phyloP scores from a whole-genome alignment of 2,329 filamentous ascomycete genomes.

The Sphaerostilbella broomeana region DNA sequence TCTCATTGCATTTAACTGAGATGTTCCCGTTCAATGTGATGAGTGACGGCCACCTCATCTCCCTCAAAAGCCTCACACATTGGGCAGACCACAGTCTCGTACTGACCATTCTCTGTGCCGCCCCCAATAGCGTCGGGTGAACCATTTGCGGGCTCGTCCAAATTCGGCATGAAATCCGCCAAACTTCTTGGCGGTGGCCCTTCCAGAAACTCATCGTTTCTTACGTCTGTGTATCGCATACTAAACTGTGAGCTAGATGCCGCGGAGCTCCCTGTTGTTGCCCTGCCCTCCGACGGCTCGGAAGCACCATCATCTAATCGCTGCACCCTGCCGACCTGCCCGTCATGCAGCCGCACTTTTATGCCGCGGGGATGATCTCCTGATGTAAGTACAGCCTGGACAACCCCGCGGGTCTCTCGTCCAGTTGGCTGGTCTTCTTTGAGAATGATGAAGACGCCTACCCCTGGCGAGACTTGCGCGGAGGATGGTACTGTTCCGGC shows the following conservation, averaged over 20 bases:
- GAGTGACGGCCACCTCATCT: conserved; percentile 59
- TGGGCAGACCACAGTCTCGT: conserved; percentile 44
- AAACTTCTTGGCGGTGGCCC: conserved; percentile 34
- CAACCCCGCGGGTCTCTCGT: conserved; percentile 58
- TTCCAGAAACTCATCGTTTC: conserved; percentile 29
- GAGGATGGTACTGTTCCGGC: conserved; percentile 39
- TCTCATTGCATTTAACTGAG: conserved; percentile 19
- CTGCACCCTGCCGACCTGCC: conserved; percentile 69
- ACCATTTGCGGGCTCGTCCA: neutral
- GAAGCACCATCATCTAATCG: conserved; percentile 36
- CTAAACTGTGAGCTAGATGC: conserved; percentile 21
- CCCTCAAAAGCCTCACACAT: conserved; percentile 62
- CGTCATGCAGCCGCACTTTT: conserved; percentile 67
- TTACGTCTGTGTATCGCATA: conserved; percentile 29
- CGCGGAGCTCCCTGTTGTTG: neutral
- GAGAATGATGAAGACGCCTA: conserved; percentile 63
- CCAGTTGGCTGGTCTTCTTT: conserved; percentile 73
- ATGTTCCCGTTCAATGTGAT: conserved; percentile 50
- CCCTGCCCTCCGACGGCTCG: conserved; percentile 4
- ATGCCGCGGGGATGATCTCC: conserved; percentile 73
- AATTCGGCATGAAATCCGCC: conserved; percentile 41
- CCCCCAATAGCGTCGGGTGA: neutral
- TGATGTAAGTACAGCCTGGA: conserved; percentile 62
- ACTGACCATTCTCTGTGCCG: neutral
- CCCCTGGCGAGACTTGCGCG: conserved; percentile 53